Percentiles rank a stretch among this genome's conserved stretches.
Conservation (phyloP, 805 yeast species). For the Maudiozyma bulderi region DNA sequence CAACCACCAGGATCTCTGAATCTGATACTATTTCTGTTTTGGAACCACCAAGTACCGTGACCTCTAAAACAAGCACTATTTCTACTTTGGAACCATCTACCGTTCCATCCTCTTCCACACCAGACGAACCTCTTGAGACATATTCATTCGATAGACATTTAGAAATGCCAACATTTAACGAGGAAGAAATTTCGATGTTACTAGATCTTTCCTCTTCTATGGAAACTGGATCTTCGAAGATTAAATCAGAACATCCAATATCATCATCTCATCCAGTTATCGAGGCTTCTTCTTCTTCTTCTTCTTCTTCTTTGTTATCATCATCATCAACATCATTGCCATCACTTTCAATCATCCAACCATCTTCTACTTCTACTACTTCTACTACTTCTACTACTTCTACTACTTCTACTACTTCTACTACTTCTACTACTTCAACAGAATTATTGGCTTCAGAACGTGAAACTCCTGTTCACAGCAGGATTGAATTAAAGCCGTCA, state of each 20-base stretch:
- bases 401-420: too few species aligned
- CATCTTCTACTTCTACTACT: too few species aligned
- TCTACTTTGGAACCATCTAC: background rate
- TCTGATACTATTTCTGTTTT: too few species aligned
- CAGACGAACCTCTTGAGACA: background rate
- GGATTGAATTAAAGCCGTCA: background rate
- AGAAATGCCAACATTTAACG: background rate
- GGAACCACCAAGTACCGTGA: background rate
- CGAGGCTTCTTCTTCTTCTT: too few species aligned
- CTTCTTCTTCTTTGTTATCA: too few species aligned
- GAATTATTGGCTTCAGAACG: background rate
- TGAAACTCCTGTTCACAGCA: background rate
- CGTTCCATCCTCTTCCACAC: background rate
- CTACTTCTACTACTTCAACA: too few species aligned
- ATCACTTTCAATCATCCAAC: too few species aligned
- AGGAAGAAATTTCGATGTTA: background rate
- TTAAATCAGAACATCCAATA: background rate
- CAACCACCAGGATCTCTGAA: too few species aligned
- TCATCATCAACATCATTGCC: too few species aligned
- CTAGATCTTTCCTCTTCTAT: background rate
- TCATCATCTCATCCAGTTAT: background rate
- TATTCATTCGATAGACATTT: background rate
- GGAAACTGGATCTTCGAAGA: background rate
- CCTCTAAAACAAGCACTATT: background rate
- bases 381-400: too few species aligned